Conservation (phyloP, 805 yeast genomes). For the Scheffersomyces spartinae region DNA sequence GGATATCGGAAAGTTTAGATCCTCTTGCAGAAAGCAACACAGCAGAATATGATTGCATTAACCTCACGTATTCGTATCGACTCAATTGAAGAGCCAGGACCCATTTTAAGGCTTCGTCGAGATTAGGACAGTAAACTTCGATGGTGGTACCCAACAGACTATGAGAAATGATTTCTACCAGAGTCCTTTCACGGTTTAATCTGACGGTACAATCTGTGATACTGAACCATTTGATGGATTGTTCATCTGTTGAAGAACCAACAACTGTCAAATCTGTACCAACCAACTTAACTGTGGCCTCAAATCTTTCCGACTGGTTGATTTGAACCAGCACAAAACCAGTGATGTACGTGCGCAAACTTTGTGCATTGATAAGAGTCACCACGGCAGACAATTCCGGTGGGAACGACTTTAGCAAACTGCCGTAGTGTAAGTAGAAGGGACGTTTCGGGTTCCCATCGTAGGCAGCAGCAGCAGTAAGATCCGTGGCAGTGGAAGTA, state of each 20-base stretch:
- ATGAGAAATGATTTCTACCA: too few relatives aligned
- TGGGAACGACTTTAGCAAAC: too few relatives aligned
- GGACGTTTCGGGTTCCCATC: too few relatives aligned
- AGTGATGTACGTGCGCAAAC: conserved; percentile 48
- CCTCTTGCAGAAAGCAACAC: conserved; percentile 51
- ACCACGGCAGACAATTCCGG: conserved; percentile 64
- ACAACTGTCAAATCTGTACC: conserved; percentile 47
- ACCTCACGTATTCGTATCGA: conserved; percentile 43
- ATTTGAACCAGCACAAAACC: conserved; percentile 31
- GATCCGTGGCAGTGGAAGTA: too few relatives aligned
- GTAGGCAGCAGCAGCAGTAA: too few relatives aligned
- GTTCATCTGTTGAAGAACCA: conserved; percentile 22
- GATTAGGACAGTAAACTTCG: too few relatives aligned
- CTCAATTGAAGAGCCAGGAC: conserved; percentile 39
- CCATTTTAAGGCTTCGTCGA: conserved; percentile 23
- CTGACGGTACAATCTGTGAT: too few relatives aligned
- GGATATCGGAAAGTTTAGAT: conserved; percentile 42
- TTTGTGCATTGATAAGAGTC: conserved; percentile 60
- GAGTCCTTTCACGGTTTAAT: too few relatives aligned
- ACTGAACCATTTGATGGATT: too few relatives aligned
- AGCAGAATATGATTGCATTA: conserved; percentile 57
- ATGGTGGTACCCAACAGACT: too few relatives aligned
- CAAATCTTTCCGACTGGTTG: conserved; percentile 15
- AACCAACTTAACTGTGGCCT: conserved; percentile 27
- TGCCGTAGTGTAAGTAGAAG: too few relatives aligned